Evolutionary conservation across 352 stramenopile genomes (phyloP).

Genomic region (Globisporangium viniferum): DNA sequence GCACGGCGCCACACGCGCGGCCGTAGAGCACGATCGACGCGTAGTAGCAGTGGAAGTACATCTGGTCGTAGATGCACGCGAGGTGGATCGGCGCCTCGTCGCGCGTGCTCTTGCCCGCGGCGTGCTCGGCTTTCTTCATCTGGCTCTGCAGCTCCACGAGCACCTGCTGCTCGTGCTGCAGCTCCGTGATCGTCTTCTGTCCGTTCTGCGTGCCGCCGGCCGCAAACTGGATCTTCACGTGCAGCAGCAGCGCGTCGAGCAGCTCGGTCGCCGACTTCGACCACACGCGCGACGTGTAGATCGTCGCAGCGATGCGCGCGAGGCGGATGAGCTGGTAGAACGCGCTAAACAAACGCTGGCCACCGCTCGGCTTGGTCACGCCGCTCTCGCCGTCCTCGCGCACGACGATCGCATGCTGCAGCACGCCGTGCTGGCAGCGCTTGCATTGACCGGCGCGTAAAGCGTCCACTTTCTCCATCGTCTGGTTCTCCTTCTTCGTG

Average conservation of each 20-base stretch:
- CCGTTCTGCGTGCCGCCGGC: conserved; percentile 59
- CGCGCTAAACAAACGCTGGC: conserved; percentile 53
- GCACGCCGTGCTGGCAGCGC: conserved; percentile 64
- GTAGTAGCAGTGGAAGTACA: conserved; percentile 85
- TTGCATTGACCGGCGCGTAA: conserved; percentile 41
- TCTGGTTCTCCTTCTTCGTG: conserved; percentile 22
- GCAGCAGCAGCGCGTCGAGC: conserved; percentile 38
- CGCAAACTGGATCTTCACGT: conserved; percentile 54
- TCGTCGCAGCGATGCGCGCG: conserved; percentile 42
- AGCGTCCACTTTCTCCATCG: conserved; percentile 22
- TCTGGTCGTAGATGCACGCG: conserved; percentile 60
- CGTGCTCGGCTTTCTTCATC: conserved; percentile 45
- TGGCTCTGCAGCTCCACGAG: conserved; percentile 46
- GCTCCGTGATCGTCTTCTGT: conserved; percentile 50
- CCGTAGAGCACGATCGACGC: conserved; percentile 68
- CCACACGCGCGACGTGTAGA: conserved; percentile 67
- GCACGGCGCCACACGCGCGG: conserved; percentile 55
- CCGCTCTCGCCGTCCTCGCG: conserved; percentile 31
- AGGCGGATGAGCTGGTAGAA: conserved; percentile 60
- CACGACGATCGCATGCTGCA: conserved; percentile 59
- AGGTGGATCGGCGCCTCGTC: conserved; percentile 62
- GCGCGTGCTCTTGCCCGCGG: conserved; percentile 40
- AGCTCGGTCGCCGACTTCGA: conserved; percentile 47
- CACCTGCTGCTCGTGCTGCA: conserved; percentile 56
- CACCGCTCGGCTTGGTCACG: conserved; percentile 36